Evolutionary conservation across 176 grass and related monocot species (phyloP).

Genomic region (Eragrostis curvula): DNA sequence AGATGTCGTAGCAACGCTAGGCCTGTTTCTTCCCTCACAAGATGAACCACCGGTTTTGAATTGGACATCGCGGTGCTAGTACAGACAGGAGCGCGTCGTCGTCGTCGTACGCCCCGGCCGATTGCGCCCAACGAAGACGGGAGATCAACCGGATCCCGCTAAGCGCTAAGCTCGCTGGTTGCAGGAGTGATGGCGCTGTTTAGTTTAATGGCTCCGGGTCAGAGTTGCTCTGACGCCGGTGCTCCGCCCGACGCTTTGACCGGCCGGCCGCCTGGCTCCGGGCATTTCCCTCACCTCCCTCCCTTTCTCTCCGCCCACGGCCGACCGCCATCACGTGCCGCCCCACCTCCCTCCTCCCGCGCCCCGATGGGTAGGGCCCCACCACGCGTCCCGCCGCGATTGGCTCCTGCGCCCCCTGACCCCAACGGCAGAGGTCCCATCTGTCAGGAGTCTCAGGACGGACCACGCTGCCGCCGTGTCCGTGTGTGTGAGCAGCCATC

Average conservation of each 20-base stretch:
- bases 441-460: neutral
- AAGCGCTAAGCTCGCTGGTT: slow-evolving; percentile 6
- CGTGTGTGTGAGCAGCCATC: too few species aligned
- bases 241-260: slow-evolving; percentile 67
- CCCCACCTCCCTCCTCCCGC: slow-evolving; percentile 41
- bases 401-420: slow-evolving; percentile 24
- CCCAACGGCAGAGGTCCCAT: neutral
- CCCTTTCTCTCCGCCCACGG: slow-evolving; percentile 15
- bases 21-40: neutral
- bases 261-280: neutral
- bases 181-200: neutral
- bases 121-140: neutral
- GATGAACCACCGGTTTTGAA: slow-evolving; percentile 9
- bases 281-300: neutral
- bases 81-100: neutral
- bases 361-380: slow-evolving; percentile 11
- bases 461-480: too few species aligned
- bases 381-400: slow-evolving; percentile 4
- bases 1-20: neutral
- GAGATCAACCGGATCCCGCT: neutral
- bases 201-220: slow-evolving; percentile 30
- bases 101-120: neutral
- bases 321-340: slow-evolving; percentile 61
- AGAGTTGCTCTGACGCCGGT: slow-evolving; percentile 50
- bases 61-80: neutral